Percentiles rank a stretch among this genome's conserved stretches.
Conservation (phyloP, 257 asterid species). For the Solanum chiquidenum region DNA sequence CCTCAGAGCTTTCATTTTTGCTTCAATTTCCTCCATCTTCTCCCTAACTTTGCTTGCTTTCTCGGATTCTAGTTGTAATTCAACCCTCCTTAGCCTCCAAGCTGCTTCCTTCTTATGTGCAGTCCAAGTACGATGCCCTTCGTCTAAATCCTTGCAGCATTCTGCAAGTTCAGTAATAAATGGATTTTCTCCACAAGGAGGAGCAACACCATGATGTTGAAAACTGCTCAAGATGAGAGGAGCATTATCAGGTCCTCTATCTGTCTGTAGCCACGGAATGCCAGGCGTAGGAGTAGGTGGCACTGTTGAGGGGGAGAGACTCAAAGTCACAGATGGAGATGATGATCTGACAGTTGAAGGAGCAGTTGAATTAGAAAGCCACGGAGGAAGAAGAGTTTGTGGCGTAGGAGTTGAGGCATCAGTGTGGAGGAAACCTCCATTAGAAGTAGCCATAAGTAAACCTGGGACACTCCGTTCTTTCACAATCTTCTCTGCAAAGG, state of each 20-base stretch:
- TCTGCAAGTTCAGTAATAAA: constrained; percentile 46
- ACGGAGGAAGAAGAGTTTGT: constrained; percentile 50
- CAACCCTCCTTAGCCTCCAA: constrained; percentile 77
- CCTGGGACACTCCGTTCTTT: constrained; percentile 16
- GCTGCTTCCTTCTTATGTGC: constrained; percentile 75
- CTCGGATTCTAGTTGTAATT: constrained; percentile 78
- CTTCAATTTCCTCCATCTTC: constrained; percentile 73
- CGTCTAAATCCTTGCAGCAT: constrained; percentile 73
- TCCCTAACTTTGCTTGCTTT: constrained; percentile 64
- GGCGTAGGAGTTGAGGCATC: constrained; percentile 24
- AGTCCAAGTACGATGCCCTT: constrained; percentile 70
- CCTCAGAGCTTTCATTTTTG: constrained; percentile 55
- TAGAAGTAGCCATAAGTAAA: constrained; percentile 42
- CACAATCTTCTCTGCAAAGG: constrained; percentile 54
- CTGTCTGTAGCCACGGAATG: constrained; percentile 47
- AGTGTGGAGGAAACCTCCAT: constrained; percentile 30
- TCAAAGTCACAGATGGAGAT: constrained; percentile 42
- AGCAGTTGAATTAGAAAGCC: constrained; percentile 54
- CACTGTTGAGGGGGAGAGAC: constrained; percentile 43
- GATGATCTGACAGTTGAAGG: constrained; percentile 23
- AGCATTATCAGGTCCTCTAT: constrained; percentile 2
- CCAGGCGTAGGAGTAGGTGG: constrained; percentile 20
- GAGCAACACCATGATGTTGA: constrained; percentile 21
- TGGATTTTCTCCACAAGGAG: constrained; percentile 22
- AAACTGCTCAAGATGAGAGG: constrained; percentile 8